Evolutionary conservation across 2,329 filamentous ascomycete species (phyloP), one percentile per base, ranked within the genome.

Genomic region (Iodosphaeria phyllophila): DNA sequence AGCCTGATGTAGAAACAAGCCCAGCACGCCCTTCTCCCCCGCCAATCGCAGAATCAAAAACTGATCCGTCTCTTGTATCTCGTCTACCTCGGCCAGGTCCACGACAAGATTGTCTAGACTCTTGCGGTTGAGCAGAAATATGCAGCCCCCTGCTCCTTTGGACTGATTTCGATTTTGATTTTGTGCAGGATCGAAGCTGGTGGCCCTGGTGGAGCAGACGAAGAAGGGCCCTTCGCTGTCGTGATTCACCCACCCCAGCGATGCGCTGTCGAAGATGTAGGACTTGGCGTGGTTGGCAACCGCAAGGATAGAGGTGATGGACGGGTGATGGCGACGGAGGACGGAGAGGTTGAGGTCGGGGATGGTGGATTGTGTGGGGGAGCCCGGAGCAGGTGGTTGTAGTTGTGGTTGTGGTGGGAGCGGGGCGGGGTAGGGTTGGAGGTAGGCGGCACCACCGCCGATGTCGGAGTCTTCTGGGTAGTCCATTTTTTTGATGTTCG

Each of bases 151-250:
- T 9, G 35, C 54, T 43, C 48, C 43, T 17, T 49, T 35, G 40
- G 44, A 28, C 41, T n/a, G n/a, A n/a, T n/a, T n/a, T n/a, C n/a
- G n/a, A n/a, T n/a, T n/a, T n/a, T n/a, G n/a, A n/a, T n/a, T n/a
- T n/a, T n/a, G n/a, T n/a, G n/a, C n/a, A n/a, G n/a, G n/a, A n/a
- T n/a, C n/a, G n/a, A n/a, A n/a, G 35, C 31, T 41, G 12, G 24
- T 38, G 32, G 20, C 38, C 22, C 36, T 32, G 15, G 46, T 48
- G 34, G 76, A 64, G 56, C 79, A 91, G 26, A 95, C 67, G 47
- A 95, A 98, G 34, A 95, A 57, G 8, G 80, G 78, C 19, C 89
- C 89, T 50, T 92, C 84, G 8, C 84, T 64, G 28, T 74, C 77
- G 22, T 66, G 67, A 56, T 91, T 92, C 44, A 89, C 77, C 89